These are phyloP conservation scores for Cutaneotrichosporon dermatis DNA, from an alignment of 1,284 basidiomycete genomes.

Conservation along the genomic window DNA sequence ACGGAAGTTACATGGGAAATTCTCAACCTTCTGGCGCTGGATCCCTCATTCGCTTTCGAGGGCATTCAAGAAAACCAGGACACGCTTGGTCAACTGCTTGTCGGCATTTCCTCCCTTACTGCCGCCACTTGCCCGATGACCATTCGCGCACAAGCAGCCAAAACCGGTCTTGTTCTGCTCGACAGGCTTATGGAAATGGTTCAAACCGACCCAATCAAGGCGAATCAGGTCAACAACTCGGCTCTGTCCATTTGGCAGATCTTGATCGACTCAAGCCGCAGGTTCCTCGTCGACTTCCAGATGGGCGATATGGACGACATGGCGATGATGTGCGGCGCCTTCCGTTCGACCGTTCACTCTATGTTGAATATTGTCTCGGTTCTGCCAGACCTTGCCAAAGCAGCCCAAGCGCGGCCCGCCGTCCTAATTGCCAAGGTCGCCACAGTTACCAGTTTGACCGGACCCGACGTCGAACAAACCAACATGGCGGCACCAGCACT, in stretches of 20 bases:
- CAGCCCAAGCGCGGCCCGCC: conserved; percentile 25
- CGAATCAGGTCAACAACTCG: conserved; percentile 10
- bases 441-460: conserved; percentile 25
- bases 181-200: conserved; percentile 13
- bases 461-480: conserved; percentile 36
- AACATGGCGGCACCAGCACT: conserved; percentile 26
- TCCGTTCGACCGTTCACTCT: conserved; percentile 24
- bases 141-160: conserved; percentile 26
- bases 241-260: conserved; percentile 31
- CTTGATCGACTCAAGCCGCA: conserved; percentile 34
- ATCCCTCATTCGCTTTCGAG: conserved; percentile 31
- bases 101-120: conserved; percentile 25
- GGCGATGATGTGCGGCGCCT: conserved; percentile 24
- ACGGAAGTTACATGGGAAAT: conserved; percentile 31
- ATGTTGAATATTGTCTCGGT: conserved; percentile 15
- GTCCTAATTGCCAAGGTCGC: conserved; percentile 29
- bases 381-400: conserved; percentile 23
- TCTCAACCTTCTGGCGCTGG: conserved; percentile 28
- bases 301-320: conserved; percentile 32
- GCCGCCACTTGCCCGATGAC: conserved; percentile 27
- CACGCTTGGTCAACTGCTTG: conserved; percentile 22
- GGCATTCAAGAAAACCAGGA: conserved; percentile 19
- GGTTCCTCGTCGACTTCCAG: conserved; percentile 38
- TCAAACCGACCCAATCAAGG: conserved; percentile 7
- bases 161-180: conserved; percentile 27